Conservation (phyloP, 352 stramenopile species). For the Pythium sp. region DNA sequence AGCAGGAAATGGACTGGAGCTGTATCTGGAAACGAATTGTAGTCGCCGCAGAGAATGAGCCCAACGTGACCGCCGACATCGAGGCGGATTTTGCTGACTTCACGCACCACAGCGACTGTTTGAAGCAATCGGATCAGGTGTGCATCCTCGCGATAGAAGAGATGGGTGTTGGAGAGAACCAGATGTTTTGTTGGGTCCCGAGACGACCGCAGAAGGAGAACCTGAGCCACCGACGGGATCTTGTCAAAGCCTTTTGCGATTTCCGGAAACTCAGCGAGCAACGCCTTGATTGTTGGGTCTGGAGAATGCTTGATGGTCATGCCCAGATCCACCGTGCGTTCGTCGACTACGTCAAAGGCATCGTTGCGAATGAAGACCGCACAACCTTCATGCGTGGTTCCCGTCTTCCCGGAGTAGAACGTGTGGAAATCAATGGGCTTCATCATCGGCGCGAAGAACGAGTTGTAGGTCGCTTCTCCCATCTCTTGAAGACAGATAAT, state of each 20-base stretch:
- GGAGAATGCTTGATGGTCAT: slow-evolving; percentile 30
- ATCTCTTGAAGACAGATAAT: slow-evolving; percentile 79
- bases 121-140: slow-evolving; percentile 70
- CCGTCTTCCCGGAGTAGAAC: slow-evolving; percentile 66
- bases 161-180: slow-evolving; percentile 68
- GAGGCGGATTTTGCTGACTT: slow-evolving; percentile 28
- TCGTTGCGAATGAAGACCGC: slow-evolving; percentile 44
- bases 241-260: slow-evolving; percentile 41
- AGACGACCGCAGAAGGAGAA: slow-evolving; percentile 44
- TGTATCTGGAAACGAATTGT: slow-evolving; percentile 56
- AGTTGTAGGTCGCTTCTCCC: slow-evolving; percentile 45
- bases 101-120: slow-evolving; percentile 37
- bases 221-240: slow-evolving; percentile 66
- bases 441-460: slow-evolving; percentile 63
- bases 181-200: slow-evolving; percentile 22
- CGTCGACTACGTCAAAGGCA: slow-evolving; percentile 46
- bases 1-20: slow-evolving; percentile 49
- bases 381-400: slow-evolving; percentile 67
- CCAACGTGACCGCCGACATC: slow-evolving; percentile 22
- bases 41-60: slow-evolving; percentile 66
- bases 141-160: slow-evolving; percentile 73
- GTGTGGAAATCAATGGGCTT: slow-evolving; percentile 40
- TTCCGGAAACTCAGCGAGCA: slow-evolving; percentile 61
- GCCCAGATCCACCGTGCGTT: slow-evolving; percentile 43
- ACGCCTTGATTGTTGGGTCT: slow-evolving; percentile 27